Base-by-base conservation (phyloP, 208 protist genomes). In the Leishmania braziliensis region DNA sequence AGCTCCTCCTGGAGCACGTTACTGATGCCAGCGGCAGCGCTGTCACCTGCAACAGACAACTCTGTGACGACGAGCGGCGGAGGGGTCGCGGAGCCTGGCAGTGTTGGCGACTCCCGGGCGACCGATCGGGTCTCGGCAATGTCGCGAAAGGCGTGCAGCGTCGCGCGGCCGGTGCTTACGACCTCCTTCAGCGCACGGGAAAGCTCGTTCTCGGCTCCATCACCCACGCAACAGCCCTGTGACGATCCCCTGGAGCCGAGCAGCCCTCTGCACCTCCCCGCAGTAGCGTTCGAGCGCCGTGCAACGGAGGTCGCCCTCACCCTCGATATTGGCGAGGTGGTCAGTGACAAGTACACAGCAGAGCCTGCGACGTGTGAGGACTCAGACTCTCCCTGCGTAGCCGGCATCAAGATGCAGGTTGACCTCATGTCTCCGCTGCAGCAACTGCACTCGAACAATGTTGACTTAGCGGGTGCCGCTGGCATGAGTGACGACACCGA, bases 181-280 rank as follows among this genome's bases (percentile, higher is more conserved):
- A 51, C 56, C 29, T 16, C 18, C 74, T 2, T 48, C 56, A n/a
- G 36, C 36, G 53, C 36, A 36, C 56, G 54, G 39, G 56, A n/a
- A 58, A 46, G n/a, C 74, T 46, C 29, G 6, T 65, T 56, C 74
- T 77, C 74, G 23, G 33, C 36, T 20, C n/a, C 26, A 2, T 60
- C 66, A 23, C 74, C 39, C 12, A 29, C 36, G 53, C 74, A 46
- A 10, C 54, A 33, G 33, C 39, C 74, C 39, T 50, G 9, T 14
- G 58, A 65, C 75, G 29, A 12, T 53, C 48, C 12, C 39, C 48
- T 26, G 12, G 77, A 75, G 10, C 63, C 63, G n/a, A 3, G 62
- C 10, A 85, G 82, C 23, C 82, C 82, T 48, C 65, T 85, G 26
- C 82, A 82, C 73, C 69, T 85, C 48, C 82, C 82, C 4, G 71